These are phyloP conservation scores for Saksenaea oblongispora DNA, from an alignment of 371 early-diverging fungal genomes.

Conservation along the genomic window DNA sequence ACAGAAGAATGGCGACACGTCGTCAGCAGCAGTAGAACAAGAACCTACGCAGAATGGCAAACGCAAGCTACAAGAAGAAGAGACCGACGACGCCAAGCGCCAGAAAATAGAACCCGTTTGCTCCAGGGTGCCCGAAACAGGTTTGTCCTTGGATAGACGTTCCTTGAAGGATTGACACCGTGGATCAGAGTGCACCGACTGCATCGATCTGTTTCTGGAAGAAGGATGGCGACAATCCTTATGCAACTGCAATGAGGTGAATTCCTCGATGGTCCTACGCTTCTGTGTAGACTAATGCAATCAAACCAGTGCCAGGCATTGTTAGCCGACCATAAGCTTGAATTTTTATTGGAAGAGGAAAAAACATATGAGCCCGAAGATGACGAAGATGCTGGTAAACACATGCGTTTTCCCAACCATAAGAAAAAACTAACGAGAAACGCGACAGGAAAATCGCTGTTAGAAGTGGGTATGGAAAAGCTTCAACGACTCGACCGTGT, in stretches of 20 bases:
- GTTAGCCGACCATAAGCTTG: constrained; percentile 22
- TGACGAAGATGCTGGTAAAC: constrained; percentile 45
- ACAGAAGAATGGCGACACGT: neutral
- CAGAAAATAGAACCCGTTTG: neutral
- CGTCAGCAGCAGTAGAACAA: neutral
- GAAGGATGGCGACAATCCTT: constrained; percentile 54
- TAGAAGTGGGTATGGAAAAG: constrained; percentile 42
- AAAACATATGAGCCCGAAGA: constrained; percentile 48
- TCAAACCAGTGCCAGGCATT: constrained; percentile 20
- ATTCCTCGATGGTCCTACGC: neutral
- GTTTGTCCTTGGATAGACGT: neutral
- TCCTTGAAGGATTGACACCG: neutral
- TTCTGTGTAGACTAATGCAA: neutral
- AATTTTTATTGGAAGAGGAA: constrained; percentile 40
- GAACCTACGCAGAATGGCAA: neutral
- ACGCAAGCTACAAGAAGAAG: constrained; percentile 20
- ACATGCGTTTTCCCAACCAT: constrained; percentile 26
- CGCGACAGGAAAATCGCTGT: neutral
- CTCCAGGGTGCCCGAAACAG: neutral
- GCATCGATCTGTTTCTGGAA: constrained; percentile 46
- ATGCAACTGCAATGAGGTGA: constrained; percentile 46
- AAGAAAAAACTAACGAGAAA: constrained; percentile 12
- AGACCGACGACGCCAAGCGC: neutral
- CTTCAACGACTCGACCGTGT: constrained; percentile 73
- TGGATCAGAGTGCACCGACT: constrained; percentile 6